Conservation (phyloP, 1,139 yeast genomes). For the Blastobotrys aristatus region DNA sequence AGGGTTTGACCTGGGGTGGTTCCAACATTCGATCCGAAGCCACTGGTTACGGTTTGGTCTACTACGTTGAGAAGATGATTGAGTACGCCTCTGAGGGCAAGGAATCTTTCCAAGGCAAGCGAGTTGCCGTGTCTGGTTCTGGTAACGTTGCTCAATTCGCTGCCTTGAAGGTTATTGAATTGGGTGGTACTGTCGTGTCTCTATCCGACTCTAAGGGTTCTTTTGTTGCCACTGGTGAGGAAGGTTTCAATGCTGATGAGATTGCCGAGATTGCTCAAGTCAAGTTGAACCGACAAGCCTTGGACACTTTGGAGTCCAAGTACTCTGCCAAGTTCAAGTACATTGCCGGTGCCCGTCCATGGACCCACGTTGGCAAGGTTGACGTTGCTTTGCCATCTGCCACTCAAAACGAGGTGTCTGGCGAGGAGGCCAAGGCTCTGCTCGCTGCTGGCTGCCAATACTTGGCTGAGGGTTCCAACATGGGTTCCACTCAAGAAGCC, state of each 20-base stretch:
- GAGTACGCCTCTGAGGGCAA: slow-evolving; percentile 85
- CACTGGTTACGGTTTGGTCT: slow-evolving; percentile 95
- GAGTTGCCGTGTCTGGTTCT: slow-evolving; percentile 94
- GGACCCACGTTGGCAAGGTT: slow-evolving; percentile 86
- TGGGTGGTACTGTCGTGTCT: slow-evolving; percentile 92
- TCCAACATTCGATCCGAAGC: slow-evolving; percentile 99
- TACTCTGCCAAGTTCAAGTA: slow-evolving; percentile 54
- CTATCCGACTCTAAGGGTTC: slow-evolving; percentile 93
- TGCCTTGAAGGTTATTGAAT: slow-evolving; percentile 93
- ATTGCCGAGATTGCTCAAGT: slow-evolving; percentile 71
- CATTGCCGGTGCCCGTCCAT: slow-evolving; percentile 92
- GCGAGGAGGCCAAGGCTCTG: slow-evolving; percentile 92
- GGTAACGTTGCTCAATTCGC: slow-evolving; percentile 99
- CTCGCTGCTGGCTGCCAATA: slow-evolving; percentile 87
- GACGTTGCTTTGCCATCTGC: slow-evolving; percentile 98
- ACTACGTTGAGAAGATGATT: slow-evolving; percentile 97
- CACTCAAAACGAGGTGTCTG: slow-evolving; percentile 96
- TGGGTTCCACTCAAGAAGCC: slow-evolving; percentile 99
- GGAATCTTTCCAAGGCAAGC: slow-evolving; percentile 86
- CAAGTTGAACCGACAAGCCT: slow-evolving; percentile 74
- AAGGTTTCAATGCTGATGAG: slow-evolving; percentile 84
- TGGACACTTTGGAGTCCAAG: slow-evolving; percentile 61
- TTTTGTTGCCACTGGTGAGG: slow-evolving; percentile 46
- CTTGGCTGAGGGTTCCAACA: slow-evolving; percentile 98
- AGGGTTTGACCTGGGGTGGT: slow-evolving; percentile 98